These are phyloP conservation scores for Bauhinia variegata DNA, from an alignment of 306 rosid genomes.

Conservation along the genomic window DNA sequence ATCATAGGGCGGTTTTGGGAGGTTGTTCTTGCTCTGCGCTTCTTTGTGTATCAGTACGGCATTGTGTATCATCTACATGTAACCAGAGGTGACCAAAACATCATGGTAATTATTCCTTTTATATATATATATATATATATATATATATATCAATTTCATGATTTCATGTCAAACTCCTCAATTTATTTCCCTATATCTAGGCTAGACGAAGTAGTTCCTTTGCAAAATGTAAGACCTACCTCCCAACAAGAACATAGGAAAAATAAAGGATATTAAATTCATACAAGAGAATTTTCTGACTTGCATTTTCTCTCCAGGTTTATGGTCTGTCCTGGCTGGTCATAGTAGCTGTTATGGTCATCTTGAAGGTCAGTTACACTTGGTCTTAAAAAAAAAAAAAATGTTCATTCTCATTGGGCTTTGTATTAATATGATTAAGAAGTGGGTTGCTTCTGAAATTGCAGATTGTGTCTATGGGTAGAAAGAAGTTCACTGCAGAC, in stretches of 20 bases:
- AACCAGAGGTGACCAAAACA: constrained; percentile 69
- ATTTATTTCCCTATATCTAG: constrained; percentile 23
- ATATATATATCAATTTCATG: constrained; percentile 17
- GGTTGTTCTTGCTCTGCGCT: constrained; percentile 55
- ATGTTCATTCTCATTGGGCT: too few relatives aligned
- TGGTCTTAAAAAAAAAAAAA: too few relatives aligned
- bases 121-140: too few relatives aligned
- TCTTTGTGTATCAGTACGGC: constrained; percentile 63
- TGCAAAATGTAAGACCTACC: too few relatives aligned
- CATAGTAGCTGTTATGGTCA: constrained; percentile 79
- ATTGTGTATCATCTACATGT: constrained; percentile 64
- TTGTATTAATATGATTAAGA: constrained; percentile 25
- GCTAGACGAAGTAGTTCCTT: neutral
- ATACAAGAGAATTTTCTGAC: constrained; percentile 30
- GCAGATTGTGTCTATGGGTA: constrained; percentile 92
- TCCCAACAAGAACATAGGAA: neutral
- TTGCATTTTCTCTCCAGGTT: constrained; percentile 56
- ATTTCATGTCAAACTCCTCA: constrained; percentile 27
- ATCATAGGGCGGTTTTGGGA: constrained; percentile 64
- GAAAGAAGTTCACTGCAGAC: constrained; percentile 90
- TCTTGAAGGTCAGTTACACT: constrained; percentile 76
- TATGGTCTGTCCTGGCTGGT: constrained; percentile 96
- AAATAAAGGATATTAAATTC: neutral
- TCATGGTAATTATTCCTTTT: constrained; percentile 62
- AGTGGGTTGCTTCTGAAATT: constrained; percentile 41